phyloP scores from a whole-genome alignment of 2,329 filamentous ascomycete genomes.

The Calonectria montana region DNA sequence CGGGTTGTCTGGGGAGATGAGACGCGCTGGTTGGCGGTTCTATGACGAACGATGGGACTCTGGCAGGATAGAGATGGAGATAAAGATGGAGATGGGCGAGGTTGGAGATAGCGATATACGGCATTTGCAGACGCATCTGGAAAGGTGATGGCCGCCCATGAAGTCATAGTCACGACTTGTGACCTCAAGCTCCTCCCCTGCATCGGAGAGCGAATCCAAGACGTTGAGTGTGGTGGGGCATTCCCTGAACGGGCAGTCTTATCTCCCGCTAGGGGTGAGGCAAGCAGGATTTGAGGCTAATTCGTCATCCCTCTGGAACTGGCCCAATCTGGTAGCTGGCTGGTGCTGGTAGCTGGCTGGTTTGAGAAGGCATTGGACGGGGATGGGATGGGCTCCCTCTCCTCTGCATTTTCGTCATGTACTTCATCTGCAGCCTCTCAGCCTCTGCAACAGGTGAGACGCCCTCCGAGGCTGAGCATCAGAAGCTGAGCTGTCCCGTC shows the following conservation, averaged over 20 bases:
- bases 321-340: background rate
- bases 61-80: background rate
- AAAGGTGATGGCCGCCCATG: background rate
- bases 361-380: background rate
- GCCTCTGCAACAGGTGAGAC: background rate
- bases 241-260: slow-evolving; percentile 22
- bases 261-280: slow-evolving; percentile 3
- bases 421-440: background rate
- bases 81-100: background rate
- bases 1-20: background rate
- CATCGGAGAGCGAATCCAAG: slow-evolving; percentile 6
- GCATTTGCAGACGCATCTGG: background rate
- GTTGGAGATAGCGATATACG: background rate
- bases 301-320: background rate
- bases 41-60: background rate
- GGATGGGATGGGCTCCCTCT: background rate
- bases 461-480: background rate
- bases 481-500: background rate
- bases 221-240: slow-evolving; percentile 9
- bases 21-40: background rate
- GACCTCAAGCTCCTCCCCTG: slow-evolving; percentile 6
- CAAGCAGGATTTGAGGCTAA: background rate
- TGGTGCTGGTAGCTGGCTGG: too few relatives aligned
- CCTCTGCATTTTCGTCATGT: background rate
- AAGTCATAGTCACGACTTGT: background rate